Evolutionary conservation across 495 filamentous ascomycete species (phyloP), one percentile per base, ranked within the genome.

Genomic region (Penicillium coffeae): DNA sequence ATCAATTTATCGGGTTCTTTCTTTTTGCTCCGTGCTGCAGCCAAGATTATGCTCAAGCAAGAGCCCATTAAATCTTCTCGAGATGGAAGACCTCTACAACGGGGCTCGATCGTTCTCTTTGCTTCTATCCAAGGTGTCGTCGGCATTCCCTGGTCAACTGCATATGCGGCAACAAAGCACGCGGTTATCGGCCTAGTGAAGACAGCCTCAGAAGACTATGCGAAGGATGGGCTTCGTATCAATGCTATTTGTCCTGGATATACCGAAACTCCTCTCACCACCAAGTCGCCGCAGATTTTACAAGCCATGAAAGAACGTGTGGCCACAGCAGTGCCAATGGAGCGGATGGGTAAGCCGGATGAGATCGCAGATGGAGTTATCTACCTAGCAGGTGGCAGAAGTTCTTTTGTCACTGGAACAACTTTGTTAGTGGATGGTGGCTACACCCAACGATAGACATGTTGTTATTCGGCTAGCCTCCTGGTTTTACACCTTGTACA

Each of bases 221-320:
- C 69, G 0, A 65, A 58, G 9, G 53, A 74, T n/a, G 59, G 63
- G 13, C 59, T 75, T 40, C 52, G 72, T 5, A 62, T 75, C 39
- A 75, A 75, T 48, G 73, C 69, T 20, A 66, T 74, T 21, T 75
- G 71, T 44, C 71, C 71, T 1, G 71, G 71, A 19, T 68, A 68
- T 30, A 75, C 70, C 12, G 69, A 69, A 27, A 70, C 73, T 52
- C 50, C 71, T 8, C 57, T 78, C 52, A 50, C 71, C 2, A 56
- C 65, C 8, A 49, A 58, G 13, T 59, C 53, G 7, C 57, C 68
- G 14, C 39, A 63, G 46, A 60, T 60, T 8, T 10, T 60, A 14
- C 27, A 56, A 32, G 58, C 48, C 13, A 57, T 57, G 58, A 35
- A 48, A 9, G 54, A 53, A 18, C 51, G 60, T 2, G 56, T 70